Evolutionary conservation across 306 rosid genomes (phyloP), one percentile per base, ranked within the genome.

Genomic region (Corylus avellana): DNA sequence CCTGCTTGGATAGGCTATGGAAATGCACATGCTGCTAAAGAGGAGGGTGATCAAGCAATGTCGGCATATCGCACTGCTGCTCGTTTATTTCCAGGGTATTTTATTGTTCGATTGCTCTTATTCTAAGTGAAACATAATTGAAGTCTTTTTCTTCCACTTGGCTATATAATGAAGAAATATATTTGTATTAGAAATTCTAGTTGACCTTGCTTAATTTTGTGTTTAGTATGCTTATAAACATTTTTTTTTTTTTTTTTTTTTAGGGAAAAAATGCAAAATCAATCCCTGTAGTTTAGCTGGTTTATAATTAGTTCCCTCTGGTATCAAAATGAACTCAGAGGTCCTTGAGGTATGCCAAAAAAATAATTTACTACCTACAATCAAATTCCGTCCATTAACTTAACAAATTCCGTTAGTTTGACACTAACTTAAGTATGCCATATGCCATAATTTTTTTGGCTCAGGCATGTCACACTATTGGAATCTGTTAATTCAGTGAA

Each of bases 11-110:
- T 95, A 80, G 99, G 99, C 50, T 90, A 75, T 82, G 98, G 99
- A 50, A 95, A 95, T 77, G 98, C 98, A 70, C 90, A 81, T 84
- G 93, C 99, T 83, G 96, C 98, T 83, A 89, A 88, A 82, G 97
- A 95, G 81, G 99, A 95, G 88, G 99, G 98, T 74, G 99, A 95
- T 84, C 99, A 93, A 85, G 99, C 99, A 22, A 93, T 95, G 99
- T 91, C 98, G 4, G 93, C 92, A 66, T 95, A 95, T 86, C 94
- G 97, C 76, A 95, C 98, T 18, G 99, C 97, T 74, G 99, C 99
- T 86, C 92, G 99, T 79, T 85, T 95, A 84, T 95, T 93, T 88
- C 99, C 99, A 1, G 99, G 99, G 99, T 94, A 73, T 78, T 74
- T 75, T 67, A 18, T 51, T 51, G 35, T 61, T 70, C 17, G 68